A percentile compares a stretch with the other conserved stretches of the same genome.
These are phyloP conservation scores for Mycosphaerelloides madeirae DNA, from an alignment of 2,329 filamentous ascomycete species.

Conservation along the genomic window DNA sequence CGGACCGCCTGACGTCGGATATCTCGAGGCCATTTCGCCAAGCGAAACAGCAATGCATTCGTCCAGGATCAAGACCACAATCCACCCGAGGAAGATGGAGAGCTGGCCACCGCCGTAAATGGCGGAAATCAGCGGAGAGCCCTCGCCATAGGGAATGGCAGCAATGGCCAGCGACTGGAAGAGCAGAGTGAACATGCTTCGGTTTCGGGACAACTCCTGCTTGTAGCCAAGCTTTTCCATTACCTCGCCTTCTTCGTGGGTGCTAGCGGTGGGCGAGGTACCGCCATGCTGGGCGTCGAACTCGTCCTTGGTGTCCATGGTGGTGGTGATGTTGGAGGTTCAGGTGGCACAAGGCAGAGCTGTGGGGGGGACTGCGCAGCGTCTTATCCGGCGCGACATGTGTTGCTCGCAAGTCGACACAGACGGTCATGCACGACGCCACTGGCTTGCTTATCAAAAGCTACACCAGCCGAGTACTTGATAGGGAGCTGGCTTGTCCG, in stretches of 20 bases:
- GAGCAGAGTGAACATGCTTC: constrained; percentile 55
- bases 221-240: constrained; percentile 52
- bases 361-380: too few species aligned
- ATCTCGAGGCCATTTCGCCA: constrained; percentile 68
- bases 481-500: too few species aligned
- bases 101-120: constrained; percentile 62
- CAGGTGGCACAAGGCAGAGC: too few species aligned
- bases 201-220: constrained; percentile 53
- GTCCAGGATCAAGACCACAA: constrained; percentile 62
- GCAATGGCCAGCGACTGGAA: constrained; percentile 59
- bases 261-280: neutral
- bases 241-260: constrained; percentile 29
- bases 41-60: constrained; percentile 65
- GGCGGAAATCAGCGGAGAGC: constrained; percentile 51
- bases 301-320: too few species aligned
- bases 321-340: too few species aligned
- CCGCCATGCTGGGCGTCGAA: neutral
- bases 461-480: too few species aligned
- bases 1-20: constrained; percentile 70
- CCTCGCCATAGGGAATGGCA: constrained; percentile 54
- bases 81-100: constrained; percentile 68
- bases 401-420: too few species aligned
- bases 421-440: too few species aligned
- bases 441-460: too few species aligned
- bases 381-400: too few species aligned